phyloP scores from a whole-genome alignment of 306 rosid genomes.

The Lathyrus oleraceus region DNA sequence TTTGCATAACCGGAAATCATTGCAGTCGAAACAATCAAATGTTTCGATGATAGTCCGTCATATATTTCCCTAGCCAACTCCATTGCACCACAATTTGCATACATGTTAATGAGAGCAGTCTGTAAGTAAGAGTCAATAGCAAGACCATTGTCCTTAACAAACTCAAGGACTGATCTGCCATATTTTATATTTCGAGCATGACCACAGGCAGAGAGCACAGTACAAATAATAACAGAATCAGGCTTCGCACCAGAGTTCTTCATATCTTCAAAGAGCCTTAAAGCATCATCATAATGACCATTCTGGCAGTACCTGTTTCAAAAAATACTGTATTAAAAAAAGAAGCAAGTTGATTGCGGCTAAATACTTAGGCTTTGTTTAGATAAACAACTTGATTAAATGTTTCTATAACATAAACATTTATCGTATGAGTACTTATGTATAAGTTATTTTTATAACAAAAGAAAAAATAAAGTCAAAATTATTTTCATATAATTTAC shows the following conservation, averaged over 20 bases:
- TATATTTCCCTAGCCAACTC: slow-evolving; percentile 64
- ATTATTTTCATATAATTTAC: neutral
- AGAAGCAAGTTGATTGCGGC: neutral
- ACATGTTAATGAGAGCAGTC: slow-evolving; percentile 70
- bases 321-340: slow-evolving; percentile 19
- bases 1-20: slow-evolving; percentile 75
- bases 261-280: slow-evolving; percentile 73
- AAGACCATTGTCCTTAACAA: slow-evolving; percentile 32
- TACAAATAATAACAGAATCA: slow-evolving; percentile 64
- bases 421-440: no score
- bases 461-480: neutral
- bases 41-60: slow-evolving; percentile 45
- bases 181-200: slow-evolving; percentile 42
- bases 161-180: slow-evolving; percentile 44
- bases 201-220: slow-evolving; percentile 71
- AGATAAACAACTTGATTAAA: neutral
- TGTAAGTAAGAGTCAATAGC: slow-evolving; percentile 44
- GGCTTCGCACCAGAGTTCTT: slow-evolving; percentile 50
- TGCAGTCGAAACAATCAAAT: slow-evolving; percentile 69
- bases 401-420: neutral
- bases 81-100: slow-evolving; percentile 70
- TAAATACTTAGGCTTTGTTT: neutral
- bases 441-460: no score
- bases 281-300: slow-evolving; percentile 60
- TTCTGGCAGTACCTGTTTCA: slow-evolving; percentile 63